A percentile compares a stretch with the other conserved stretches of the same genome.
Conservation (phyloP, 495 filamentous ascomycete genomes). For the Thozetella sp. region DNA sequence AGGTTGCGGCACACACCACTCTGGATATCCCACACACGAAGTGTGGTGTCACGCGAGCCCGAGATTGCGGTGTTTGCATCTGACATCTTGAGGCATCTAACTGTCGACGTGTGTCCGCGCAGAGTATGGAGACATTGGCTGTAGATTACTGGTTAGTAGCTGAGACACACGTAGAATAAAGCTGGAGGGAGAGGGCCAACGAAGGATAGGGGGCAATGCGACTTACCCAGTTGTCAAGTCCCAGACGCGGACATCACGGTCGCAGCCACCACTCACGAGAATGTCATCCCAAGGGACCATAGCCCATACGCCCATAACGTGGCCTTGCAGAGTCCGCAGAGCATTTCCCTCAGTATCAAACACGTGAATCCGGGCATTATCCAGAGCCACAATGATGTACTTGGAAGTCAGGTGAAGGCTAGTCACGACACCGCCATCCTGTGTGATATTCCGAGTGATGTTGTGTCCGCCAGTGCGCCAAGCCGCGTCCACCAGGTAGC, state of each 20-base stretch:
- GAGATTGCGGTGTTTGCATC: constrained; percentile 92
- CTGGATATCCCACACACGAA: constrained; percentile 92
- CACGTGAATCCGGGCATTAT: constrained; percentile 98
- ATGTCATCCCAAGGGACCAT: constrained; percentile 99
- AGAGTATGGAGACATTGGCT: constrained; percentile 78
- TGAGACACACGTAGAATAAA: too few species aligned
- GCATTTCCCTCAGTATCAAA: constrained; percentile 90
- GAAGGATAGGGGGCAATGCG: background rate
- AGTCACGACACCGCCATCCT: constrained; percentile 95
- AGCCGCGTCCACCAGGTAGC: constrained; percentile 94
- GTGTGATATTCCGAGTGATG: constrained; percentile 81
- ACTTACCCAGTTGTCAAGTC: constrained; percentile 92
- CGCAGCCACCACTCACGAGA: constrained; percentile 94
- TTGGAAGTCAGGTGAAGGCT: constrained; percentile 92
- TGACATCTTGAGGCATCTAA: constrained; percentile 97
- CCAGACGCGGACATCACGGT: constrained; percentile 96
- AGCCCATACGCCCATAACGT: constrained; percentile 99
- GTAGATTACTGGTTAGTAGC: constrained; percentile 7
- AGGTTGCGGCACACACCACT: constrained; percentile 87
- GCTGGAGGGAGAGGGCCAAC: background rate
- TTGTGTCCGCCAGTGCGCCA: constrained; percentile 88
- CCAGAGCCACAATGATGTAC: constrained; percentile 95
- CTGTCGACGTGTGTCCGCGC: constrained; percentile 93
- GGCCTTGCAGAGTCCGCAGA: constrained; percentile 87
- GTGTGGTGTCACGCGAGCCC: constrained; percentile 90